Percentiles rank a stretch among this genome's conserved stretches.
These are phyloP conservation scores for Lactarius tabidus DNA, from an alignment of 768 basidiomycete species.

Conservation along the genomic window DNA sequence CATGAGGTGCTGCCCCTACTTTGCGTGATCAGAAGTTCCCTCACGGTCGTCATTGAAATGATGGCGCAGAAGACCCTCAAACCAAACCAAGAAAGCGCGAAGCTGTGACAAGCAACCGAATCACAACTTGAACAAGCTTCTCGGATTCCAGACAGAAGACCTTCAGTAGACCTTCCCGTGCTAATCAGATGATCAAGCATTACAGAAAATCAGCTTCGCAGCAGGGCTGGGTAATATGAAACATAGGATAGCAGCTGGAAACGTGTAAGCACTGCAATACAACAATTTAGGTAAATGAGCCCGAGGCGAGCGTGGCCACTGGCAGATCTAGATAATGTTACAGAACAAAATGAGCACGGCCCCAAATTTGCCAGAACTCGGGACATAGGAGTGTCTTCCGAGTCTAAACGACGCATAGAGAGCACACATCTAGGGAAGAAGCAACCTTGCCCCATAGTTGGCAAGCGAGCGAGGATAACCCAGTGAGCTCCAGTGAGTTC, in stretches of 20 bases:
- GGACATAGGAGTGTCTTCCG: neutral
- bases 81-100: neutral
- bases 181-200: neutral
- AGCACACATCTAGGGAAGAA: neutral
- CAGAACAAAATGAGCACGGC: neutral
- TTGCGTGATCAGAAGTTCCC: neutral
- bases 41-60: neutral
- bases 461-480: neutral
- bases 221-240: neutral
- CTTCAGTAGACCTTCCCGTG: neutral
- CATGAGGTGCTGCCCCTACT: neutral
- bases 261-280: neutral
- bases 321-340: neutral
- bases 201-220: neutral
- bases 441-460: neutral
- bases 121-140: neutral
- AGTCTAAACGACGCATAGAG: neutral
- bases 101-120: neutral
- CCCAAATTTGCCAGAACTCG: neutral
- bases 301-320: neutral
- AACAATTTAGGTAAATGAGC: neutral
- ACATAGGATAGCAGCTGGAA: neutral
- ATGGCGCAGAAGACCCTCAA: neutral
- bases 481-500: neutral
- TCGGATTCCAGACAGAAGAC: neutral